phyloP scores from a whole-genome alignment of 1,284 basidiomycete genomes.

The Garcileccinum viscosum region DNA sequence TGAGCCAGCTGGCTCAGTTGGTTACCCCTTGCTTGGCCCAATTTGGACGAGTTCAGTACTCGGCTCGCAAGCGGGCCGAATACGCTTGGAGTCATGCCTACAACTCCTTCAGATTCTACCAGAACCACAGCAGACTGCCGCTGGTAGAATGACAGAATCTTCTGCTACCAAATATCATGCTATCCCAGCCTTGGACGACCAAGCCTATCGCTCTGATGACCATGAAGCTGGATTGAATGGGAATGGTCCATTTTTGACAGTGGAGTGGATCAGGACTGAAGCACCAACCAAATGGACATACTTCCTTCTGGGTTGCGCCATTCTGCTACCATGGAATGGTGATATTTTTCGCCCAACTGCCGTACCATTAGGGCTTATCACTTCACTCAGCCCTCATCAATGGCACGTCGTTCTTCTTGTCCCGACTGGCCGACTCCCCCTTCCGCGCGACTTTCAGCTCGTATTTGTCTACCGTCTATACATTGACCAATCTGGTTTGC shows the following conservation, averaged over 20 bases:
- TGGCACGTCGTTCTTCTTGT: constrained; percentile 76
- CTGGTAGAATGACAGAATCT: constrained; percentile 20
- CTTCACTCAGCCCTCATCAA: constrained; percentile 68
- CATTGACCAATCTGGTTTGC: constrained; percentile 68
- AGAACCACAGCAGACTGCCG: neutral
- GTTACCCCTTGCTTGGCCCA: neutral
- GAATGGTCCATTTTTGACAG: neutral
- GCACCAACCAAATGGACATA: constrained; percentile 64
- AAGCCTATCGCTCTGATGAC: constrained; percentile 4
- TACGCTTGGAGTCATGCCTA: neutral
- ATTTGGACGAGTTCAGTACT: neutral
- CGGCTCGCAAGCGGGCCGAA: neutral
- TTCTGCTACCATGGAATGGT: constrained; percentile 84
- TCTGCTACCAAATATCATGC: constrained; percentile 17
- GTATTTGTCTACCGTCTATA: constrained; percentile 71
- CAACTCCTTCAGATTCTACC: neutral
- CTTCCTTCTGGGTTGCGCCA: constrained; percentile 75
- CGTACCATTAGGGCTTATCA: neutral
- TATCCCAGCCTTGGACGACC: constrained; percentile 29
- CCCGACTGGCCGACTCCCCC: constrained; percentile 62
- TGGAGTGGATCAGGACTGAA: constrained; percentile 11
- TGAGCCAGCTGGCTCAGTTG: neutral
- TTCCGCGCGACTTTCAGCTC: constrained; percentile 68
- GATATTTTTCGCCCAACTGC: constrained; percentile 22
- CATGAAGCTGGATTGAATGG: neutral